Evolutionary conservation across 108 stramenopile genomes (phyloP).

Genomic region (Nitzschia inconspicua): DNA sequence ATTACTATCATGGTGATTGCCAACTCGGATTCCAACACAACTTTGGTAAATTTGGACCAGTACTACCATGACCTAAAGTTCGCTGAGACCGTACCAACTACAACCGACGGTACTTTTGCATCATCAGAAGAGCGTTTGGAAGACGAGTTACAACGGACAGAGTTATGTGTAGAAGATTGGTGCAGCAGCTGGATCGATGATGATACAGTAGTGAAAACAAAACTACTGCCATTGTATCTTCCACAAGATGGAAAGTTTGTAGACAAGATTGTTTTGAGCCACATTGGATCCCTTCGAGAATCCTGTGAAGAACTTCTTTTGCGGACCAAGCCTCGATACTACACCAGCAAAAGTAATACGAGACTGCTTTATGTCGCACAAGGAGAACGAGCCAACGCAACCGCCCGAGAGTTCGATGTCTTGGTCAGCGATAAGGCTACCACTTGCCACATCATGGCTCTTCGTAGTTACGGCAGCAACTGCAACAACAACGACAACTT

Average conservation of each 20-base stretch:
- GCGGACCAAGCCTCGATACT: not conserved
- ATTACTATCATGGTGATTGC: constrained; percentile 48
- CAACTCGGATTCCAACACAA: constrained; percentile 36
- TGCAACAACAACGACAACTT: not conserved
- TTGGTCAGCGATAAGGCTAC: constrained; percentile 74
- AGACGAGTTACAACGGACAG: too few species aligned
- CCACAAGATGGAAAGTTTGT: not conserved
- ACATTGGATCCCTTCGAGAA: constrained; percentile 5
- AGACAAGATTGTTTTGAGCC: constrained; percentile 10
- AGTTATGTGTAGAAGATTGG: too few species aligned
- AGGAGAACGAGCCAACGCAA: constrained; percentile 46
- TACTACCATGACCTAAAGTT: not conserved
- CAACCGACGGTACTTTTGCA: not conserved
- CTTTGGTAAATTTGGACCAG: constrained; percentile 38
- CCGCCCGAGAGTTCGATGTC: constrained; percentile 35
- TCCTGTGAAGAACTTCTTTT: constrained; percentile 16
- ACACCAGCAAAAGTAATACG: not conserved
- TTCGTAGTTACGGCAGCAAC: constrained; percentile 38
- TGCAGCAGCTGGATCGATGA: too few species aligned
- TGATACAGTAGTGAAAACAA: not conserved
- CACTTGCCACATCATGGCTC: constrained; percentile 82
- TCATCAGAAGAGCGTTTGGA: too few species aligned
- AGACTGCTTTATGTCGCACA: constrained; percentile 50
- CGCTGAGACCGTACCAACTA: not conserved
- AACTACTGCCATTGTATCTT: constrained; percentile 7